phyloP scores from a whole-genome alignment of 345 rosid genomes.

The Jatropha curcas region DNA sequence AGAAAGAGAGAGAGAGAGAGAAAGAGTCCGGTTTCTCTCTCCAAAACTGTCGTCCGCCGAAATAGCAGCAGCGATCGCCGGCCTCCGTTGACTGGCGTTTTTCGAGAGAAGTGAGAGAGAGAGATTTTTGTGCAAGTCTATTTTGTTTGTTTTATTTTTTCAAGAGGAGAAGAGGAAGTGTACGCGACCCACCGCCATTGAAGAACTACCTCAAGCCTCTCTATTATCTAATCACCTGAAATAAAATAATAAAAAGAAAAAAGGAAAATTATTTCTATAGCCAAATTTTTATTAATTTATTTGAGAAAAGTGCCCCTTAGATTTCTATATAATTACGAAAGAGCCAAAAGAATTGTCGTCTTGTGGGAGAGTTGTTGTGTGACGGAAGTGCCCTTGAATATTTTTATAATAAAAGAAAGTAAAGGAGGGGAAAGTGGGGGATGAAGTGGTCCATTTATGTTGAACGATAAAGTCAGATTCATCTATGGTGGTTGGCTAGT shows the following conservation, averaged over 20 bases:
- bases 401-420: neutral
- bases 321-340: neutral
- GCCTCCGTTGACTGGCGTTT: neutral
- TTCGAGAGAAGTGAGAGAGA: neutral
- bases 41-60: constrained; percentile 10
- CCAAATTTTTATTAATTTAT: neutral
- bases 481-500: neutral
- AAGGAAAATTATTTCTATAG: neutral
- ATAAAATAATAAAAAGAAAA: neutral
- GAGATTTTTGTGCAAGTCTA: neutral
- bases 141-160: neutral
- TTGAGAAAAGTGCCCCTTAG: neutral
- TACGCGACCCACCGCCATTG: constrained; percentile 14
- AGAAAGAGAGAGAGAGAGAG: constrained; percentile 5
- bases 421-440: neutral
- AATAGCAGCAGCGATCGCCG: constrained; percentile 20
- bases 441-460: neutral
- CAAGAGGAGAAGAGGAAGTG: neutral
- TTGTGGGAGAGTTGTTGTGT: neutral
- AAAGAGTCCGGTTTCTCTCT: constrained; percentile 3
- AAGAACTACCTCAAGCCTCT: constrained; percentile 10
- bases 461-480: neutral
- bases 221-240: constrained; percentile 15
- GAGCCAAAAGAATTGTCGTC: neutral
- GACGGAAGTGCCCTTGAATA: neutral